Evolutionary conservation across 768 basidiomycete genomes (phyloP).

Genomic region (Mycena kentingensis): DNA sequence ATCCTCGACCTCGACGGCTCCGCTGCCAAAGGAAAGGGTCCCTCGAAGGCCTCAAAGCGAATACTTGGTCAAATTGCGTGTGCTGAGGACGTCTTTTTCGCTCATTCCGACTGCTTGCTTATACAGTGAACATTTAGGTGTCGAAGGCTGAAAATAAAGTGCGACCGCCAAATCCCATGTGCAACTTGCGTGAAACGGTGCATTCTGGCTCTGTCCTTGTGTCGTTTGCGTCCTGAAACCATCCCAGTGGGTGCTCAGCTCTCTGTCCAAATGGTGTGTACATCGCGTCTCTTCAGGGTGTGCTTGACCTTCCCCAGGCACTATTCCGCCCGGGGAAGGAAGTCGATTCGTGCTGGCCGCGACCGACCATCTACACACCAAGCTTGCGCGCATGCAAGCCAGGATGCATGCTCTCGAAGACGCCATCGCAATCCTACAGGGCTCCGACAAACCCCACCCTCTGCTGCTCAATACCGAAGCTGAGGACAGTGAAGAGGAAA

Average conservation of each 20-base stretch:
- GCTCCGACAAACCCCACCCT: constrained; percentile 42
- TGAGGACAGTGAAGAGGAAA: constrained; percentile 32
- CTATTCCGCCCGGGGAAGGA: constrained; percentile 56
- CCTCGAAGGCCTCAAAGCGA: constrained; percentile 42
- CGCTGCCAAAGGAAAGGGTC: constrained; percentile 10
- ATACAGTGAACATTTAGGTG: constrained; percentile 38
- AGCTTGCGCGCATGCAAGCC: constrained; percentile 47
- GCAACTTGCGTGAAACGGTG: constrained; percentile 51
- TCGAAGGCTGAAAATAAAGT: constrained; percentile 42
- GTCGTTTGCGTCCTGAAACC: neutral
- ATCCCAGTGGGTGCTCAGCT: constrained; percentile 41
- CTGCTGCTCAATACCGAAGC: constrained; percentile 31
- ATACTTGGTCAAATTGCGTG: constrained; percentile 33
- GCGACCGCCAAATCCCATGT: constrained; percentile 36
- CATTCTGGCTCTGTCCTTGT: neutral
- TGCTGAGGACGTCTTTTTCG: neutral
- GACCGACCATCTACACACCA: constrained; percentile 53
- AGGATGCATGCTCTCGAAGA: constrained; percentile 58
- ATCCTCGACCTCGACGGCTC: constrained; percentile 10
- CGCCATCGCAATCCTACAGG: constrained; percentile 50
- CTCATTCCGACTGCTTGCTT: neutral
- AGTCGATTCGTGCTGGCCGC: constrained; percentile 58
- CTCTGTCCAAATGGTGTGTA: constrained; percentile 54
- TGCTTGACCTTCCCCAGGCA: constrained; percentile 36
- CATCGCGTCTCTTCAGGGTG: neutral